A percentile compares a stretch with the other conserved stretches of the same genome.
Evolutionary conservation across 2,329 filamentous ascomycete species (phyloP).

Genomic region (Penicillium corylophilum): DNA sequence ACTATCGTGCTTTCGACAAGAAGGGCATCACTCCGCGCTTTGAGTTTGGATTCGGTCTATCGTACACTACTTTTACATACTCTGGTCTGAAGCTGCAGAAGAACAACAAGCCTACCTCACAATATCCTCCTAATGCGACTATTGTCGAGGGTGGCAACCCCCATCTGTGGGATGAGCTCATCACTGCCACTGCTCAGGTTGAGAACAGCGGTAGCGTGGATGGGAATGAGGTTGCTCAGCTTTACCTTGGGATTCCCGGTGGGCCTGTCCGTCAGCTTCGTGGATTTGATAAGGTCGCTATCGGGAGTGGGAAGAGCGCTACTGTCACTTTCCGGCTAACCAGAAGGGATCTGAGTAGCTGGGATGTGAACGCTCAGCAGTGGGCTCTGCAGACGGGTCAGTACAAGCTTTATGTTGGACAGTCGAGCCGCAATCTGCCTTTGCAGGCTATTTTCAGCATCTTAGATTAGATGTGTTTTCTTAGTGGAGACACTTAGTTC

Average conservation of each 20-base stretch:
- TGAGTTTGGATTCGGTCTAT: conserved; percentile 40
- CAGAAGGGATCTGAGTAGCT: conserved; percentile 30
- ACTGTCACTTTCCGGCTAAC: conserved; percentile 46
- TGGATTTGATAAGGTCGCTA: conserved; percentile 52
- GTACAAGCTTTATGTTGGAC: conserved; percentile 24
- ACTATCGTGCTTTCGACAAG: conserved; percentile 54
- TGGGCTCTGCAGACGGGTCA: conserved; percentile 10
- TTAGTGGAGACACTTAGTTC: too few relatives aligned
- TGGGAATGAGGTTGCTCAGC: conserved; percentile 54
- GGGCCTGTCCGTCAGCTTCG: conserved; percentile 43
- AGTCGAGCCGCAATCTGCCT: conserved; percentile 23
- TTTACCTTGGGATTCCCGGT: conserved; percentile 50
- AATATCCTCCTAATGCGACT: conserved; percentile 16
- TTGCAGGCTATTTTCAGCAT: conserved; percentile 4
- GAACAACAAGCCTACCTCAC: not conserved
- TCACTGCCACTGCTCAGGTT: conserved; percentile 48
- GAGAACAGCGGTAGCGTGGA: conserved; percentile 50
- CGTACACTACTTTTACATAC: conserved; percentile 29
- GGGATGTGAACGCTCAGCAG: conserved; percentile 29
- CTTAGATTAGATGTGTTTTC: not conserved
- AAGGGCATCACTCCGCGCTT: conserved; percentile 37
- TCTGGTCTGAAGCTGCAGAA: conserved; percentile 12
- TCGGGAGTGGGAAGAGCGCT: conserved; percentile 42
- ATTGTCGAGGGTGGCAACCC: conserved; percentile 57
- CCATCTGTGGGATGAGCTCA: conserved; percentile 53